Evolutionary conservation across 2,329 filamentous ascomycete genomes (phyloP).

Genomic region (Penicillium brasilianum): DNA sequence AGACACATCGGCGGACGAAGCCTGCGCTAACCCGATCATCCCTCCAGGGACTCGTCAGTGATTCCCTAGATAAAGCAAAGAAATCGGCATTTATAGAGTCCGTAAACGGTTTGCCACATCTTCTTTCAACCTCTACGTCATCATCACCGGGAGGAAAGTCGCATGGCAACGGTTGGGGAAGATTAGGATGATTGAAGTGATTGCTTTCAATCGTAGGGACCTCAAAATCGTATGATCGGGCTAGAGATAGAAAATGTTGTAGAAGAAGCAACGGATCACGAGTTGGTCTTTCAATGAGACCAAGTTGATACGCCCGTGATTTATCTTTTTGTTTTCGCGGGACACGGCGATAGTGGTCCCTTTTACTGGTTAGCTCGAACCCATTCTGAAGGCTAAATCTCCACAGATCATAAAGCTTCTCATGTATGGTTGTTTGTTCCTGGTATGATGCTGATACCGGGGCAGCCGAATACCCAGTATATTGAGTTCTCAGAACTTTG

Average conservation of each 20-base stretch:
- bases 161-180: neutral
- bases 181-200: neutral
- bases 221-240: neutral
- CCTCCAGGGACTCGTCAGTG: neutral
- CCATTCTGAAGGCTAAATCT: neutral
- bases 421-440: neutral
- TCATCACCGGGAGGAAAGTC: neutral
- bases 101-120: neutral
- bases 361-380: neutral
- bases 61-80: neutral
- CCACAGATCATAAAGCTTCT: neutral
- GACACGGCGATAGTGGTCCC: slow-evolving; percentile 15
- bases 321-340: slow-evolving; percentile 15
- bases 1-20: slow-evolving; percentile 13
- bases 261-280: neutral
- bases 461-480: neutral
- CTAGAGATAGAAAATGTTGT: slow-evolving; percentile 10
- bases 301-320: neutral
- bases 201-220: neutral
- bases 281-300: neutral
- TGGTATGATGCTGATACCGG: neutral
- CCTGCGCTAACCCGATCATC: slow-evolving; percentile 9
- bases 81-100: neutral
- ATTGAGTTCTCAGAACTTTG: slow-evolving; percentile 2
- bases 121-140: neutral